Percentiles rank a stretch among this genome's conserved stretches.
Conservation (phyloP, 495 filamentous ascomycete genomes). For the Penicillium angulare region DNA sequence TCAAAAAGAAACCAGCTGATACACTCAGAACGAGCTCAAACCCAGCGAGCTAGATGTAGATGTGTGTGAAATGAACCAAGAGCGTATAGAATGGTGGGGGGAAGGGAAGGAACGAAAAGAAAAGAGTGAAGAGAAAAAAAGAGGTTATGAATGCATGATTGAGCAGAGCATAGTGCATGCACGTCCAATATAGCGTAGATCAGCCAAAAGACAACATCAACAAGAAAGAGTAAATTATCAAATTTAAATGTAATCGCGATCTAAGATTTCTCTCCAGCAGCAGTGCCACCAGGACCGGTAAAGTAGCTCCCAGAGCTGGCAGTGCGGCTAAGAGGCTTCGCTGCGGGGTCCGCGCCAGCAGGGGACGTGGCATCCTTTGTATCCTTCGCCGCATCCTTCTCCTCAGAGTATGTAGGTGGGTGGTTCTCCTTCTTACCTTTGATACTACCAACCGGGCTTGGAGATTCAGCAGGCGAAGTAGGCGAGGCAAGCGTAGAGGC, state of each 20-base stretch:
- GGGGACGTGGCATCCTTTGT: slow-evolving; percentile 1
- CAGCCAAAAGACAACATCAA: too few species aligned
- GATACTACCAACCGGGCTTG: not conserved
- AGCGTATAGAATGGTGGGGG: too few species aligned
- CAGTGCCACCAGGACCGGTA: slow-evolving; percentile 27
- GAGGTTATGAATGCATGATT: too few species aligned
- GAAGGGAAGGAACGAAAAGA: not conserved
- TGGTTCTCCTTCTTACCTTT: slow-evolving; percentile 4
- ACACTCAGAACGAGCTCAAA: not conserved
- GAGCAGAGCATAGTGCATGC: too few species aligned
- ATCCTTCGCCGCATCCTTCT: not conserved
- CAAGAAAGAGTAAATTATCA: too few species aligned
- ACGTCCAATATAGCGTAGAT: too few species aligned
- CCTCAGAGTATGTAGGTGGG: not conserved
- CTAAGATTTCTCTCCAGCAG: slow-evolving; percentile 18
- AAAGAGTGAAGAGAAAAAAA: not conserved
- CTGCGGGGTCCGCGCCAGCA: slow-evolving; percentile 7
- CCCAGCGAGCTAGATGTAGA: too few species aligned
- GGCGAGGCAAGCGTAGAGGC: not conserved
- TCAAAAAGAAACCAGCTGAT: slow-evolving; percentile 1
- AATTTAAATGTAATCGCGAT: too few species aligned
- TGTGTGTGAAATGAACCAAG: too few species aligned
- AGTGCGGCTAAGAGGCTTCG: slow-evolving; percentile 22
- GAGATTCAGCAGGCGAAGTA: not conserved
- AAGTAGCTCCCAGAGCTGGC: slow-evolving; percentile 31